These are phyloP conservation scores for Geoglossum cookeanum DNA, from an alignment of 2,329 filamentous ascomycete species.

Conservation along the genomic window DNA sequence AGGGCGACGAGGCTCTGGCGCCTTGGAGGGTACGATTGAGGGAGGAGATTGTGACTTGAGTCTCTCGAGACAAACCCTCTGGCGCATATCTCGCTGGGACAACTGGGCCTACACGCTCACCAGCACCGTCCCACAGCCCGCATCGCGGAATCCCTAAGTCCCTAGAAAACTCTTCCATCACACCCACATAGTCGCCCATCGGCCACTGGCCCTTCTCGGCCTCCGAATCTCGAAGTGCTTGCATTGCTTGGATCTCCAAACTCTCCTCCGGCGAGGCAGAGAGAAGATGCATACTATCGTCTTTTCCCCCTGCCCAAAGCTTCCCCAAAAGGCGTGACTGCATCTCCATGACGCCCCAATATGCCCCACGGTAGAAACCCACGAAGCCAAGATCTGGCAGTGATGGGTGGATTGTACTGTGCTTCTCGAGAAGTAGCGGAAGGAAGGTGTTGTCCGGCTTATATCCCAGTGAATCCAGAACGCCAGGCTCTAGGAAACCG, in stretches of 20 bases:
- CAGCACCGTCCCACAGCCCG: constrained; percentile 17
- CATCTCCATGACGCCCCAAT: constrained; percentile 79
- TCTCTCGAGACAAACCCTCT: constrained; percentile 15
- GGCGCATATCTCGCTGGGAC: not conserved
- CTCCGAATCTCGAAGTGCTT: constrained; percentile 10
- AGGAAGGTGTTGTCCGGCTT: constrained; percentile 33
- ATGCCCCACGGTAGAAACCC: constrained; percentile 67
- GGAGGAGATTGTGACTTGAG: constrained; percentile 26
- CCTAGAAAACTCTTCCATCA: constrained; percentile 51
- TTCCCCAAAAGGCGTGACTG: constrained; percentile 51
- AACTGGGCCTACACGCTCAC: not conserved
- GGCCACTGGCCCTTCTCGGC: constrained; percentile 43
- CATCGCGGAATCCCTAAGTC: constrained; percentile 33
- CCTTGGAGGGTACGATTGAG: constrained; percentile 24
- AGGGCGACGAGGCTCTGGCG: constrained; percentile 24
- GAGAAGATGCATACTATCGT: not conserved
- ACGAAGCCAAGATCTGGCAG: constrained; percentile 55
- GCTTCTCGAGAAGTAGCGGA: constrained; percentile 48
- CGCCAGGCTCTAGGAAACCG: constrained; percentile 38
- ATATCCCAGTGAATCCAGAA: constrained; percentile 39
- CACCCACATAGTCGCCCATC: constrained; percentile 62
- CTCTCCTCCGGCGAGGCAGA: constrained; percentile 5
- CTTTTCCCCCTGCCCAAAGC: constrained; percentile 30
- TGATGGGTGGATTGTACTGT: constrained; percentile 40
- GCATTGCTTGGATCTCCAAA: constrained; percentile 13